Base-by-base conservation (phyloP, 2,329 filamentous ascomycete species). In the Bipolaris bicolor region DNA sequence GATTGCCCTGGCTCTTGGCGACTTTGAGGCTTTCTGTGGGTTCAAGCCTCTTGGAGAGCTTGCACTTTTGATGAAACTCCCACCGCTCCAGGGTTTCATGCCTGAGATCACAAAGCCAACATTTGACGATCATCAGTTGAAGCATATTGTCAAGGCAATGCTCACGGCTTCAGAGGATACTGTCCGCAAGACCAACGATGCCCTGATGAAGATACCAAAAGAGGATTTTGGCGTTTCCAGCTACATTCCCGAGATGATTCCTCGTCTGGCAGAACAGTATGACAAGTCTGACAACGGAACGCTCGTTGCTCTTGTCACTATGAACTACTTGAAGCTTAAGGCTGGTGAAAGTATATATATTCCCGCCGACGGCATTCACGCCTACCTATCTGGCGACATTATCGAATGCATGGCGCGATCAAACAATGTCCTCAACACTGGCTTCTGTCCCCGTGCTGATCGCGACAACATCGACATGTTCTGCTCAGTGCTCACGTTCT, bases 361-460 rank as follows among this genome's bases (percentile, higher is more conserved):
- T 15, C 89, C 88, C 0, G 88, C 88, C 0, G 88, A 91, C 62
- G 88, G 88, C 4, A 89, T 91, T 52, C 88, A 92, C 68, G 89
- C 89, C 0, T 92, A 91, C 68, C 79, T 92, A 0, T 83, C 83
- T 3, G 90, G 90, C 3, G 86, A 91, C 69, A 90, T 92, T 49
- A 86, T 92, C 65, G 89, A 92, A 74, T 91, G 89, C 76, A 92
- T 92, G 89, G 89, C 89, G 1, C 83, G 88, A 7, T 87, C 83
- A 18, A 88, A 92, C 78, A 91, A 91, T 56, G 89, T 92, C 1
- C 80, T 92, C 48, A 90, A 90, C 73, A 86, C 85, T 0, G 89
- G 90, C 0, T 91, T 93, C 79, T 92, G 88, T 64, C 88, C 89
- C 0, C 80, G 80, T 1, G 83, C 85, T 0, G 86, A 90, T 45